These are phyloP conservation scores for Cicer yamashitae DNA, from an alignment of 306 rosid species.

Conservation along the genomic window DNA sequence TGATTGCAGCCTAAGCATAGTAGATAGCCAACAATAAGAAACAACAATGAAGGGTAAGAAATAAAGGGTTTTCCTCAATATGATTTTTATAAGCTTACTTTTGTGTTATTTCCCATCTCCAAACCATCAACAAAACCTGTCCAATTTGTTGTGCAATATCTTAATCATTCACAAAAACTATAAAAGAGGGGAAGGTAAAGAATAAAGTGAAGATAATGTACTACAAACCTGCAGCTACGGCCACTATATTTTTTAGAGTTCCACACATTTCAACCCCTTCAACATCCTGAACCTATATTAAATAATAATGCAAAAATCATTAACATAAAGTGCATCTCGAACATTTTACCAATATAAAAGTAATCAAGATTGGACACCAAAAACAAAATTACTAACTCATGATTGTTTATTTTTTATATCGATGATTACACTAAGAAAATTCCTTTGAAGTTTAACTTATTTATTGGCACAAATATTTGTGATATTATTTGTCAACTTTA, in stretches of 20 bases:
- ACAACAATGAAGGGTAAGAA: background rate
- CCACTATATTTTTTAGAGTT: constrained; percentile 88
- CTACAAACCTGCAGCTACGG: constrained; percentile 85
- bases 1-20: constrained; percentile 80
- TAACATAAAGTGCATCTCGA: constrained; percentile 31
- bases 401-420: background rate
- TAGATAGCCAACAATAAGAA: constrained; percentile 34
- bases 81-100: constrained; percentile 55
- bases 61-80: background rate
- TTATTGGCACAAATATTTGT: too few species aligned
- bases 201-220: constrained; percentile 19
- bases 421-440: background rate
- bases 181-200: background rate
- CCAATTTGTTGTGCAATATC: constrained; percentile 38
- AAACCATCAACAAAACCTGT: constrained; percentile 95
- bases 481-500: too few species aligned
- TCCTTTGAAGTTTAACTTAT: background rate
- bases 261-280: constrained; percentile 98
- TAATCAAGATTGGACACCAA: background rate
- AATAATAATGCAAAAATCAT: constrained; percentile 38
- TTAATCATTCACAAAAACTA: constrained; percentile 39
- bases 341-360: background rate
- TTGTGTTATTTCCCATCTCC: constrained; percentile 96
- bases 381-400: constrained; percentile 11
- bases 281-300: constrained; percentile 77